A percentile compares a stretch with the other conserved stretches of the same genome.
Evolutionary conservation across 2,329 filamentous ascomycete species (phyloP).

Genomic region (Hymenoscyphus linearis): DNA sequence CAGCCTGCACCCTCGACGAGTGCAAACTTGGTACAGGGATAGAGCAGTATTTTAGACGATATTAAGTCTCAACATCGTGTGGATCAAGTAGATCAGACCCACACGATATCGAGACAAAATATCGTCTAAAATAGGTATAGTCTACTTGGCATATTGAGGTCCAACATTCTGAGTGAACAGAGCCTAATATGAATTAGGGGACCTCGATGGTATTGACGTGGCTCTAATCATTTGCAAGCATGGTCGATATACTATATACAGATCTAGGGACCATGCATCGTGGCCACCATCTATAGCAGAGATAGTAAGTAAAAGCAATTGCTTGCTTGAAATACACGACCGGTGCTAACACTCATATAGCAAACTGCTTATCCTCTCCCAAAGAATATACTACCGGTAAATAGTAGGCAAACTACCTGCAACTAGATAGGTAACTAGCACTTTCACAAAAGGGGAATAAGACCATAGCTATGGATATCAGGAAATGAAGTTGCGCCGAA

Average conservation of each 20-base stretch:
- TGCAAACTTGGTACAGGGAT: too few relatives aligned
- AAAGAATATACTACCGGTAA: not conserved
- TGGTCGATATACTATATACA: not conserved
- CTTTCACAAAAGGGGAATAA: constrained; percentile 7
- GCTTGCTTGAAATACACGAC: not conserved
- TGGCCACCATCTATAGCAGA: not conserved
- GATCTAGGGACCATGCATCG: not conserved
- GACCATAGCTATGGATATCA: not conserved
- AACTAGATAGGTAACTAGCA: constrained; percentile 2
- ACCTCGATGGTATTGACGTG: not conserved
- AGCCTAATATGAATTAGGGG: not conserved
- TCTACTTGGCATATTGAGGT: too few relatives aligned
- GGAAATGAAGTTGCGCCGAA: constrained; percentile 6
- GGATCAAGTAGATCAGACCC: too few relatives aligned
- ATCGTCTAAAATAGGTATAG: too few relatives aligned
- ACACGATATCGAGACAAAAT: too few relatives aligned
- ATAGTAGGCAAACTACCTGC: not conserved
- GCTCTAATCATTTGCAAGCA: not conserved
- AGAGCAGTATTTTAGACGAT: too few relatives aligned
- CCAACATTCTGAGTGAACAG: too few relatives aligned
- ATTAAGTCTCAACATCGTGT: too few relatives aligned
- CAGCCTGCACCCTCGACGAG: too few relatives aligned
- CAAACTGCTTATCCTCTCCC: not conserved
- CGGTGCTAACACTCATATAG: not conserved
- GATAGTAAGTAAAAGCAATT: not conserved